Percentiles rank a stretch among this genome's conserved stretches.
phyloP scores from a whole-genome alignment of 495 filamentous ascomycete genomes.

The Barbatosphaeria neglecta region DNA sequence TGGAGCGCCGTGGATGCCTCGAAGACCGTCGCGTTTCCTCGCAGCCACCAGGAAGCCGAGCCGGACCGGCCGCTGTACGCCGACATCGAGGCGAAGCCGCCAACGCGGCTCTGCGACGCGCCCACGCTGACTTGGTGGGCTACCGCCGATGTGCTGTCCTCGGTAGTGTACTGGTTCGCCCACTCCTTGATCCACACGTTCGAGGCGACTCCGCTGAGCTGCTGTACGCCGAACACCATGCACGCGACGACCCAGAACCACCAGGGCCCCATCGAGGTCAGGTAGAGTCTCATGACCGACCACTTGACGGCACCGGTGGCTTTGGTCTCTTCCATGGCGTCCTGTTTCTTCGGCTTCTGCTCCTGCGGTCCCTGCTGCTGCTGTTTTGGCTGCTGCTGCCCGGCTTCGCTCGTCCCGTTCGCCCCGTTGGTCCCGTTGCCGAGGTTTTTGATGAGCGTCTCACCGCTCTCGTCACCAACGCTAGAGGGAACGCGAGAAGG shows the following conservation, averaged over 20 bases:
- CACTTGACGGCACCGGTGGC: constrained; percentile 76
- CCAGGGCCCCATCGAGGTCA: constrained; percentile 83
- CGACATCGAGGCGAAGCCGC: constrained; percentile 21
- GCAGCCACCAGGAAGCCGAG: neutral
- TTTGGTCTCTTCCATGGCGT: constrained; percentile 59
- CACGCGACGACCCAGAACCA: constrained; percentile 79
- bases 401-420: constrained; percentile 23
- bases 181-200: constrained; percentile 93
- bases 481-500: constrained; percentile 67
- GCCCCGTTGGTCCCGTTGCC: constrained; percentile 21
- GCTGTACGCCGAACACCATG: constrained; percentile 65
- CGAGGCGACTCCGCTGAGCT: constrained; percentile 70
- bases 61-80: constrained; percentile 21
- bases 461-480: constrained; percentile 40
- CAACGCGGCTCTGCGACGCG: constrained; percentile 22
- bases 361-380: constrained; percentile 10
- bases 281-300: constrained; percentile 72
- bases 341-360: constrained; percentile 25
- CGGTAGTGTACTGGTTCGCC: constrained; percentile 46
- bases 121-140: constrained; percentile 9
- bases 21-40: constrained; percentile 1
- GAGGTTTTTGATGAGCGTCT: constrained; percentile 36
- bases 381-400: constrained; percentile 11
- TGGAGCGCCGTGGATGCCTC: constrained; percentile 1
- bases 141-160: constrained; percentile 7